Conservation (phyloP, 495 filamentous ascomycete species). For the Aspergillus wentii region DNA sequence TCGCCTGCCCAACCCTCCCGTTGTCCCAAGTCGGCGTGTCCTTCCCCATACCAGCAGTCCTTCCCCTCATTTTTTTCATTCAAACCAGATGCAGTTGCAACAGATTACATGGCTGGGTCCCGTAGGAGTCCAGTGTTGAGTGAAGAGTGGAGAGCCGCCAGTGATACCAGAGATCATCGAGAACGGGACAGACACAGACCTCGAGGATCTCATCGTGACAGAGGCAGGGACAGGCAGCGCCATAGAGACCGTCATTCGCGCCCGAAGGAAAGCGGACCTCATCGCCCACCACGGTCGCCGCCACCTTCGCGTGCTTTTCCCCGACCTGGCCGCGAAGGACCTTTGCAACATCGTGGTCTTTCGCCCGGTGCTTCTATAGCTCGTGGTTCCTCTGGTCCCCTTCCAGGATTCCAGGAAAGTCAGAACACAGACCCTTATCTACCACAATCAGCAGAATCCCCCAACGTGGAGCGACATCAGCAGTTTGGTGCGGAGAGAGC, state of each 20-base stretch:
- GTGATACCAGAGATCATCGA: constrained; percentile 35
- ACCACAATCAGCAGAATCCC: no score
- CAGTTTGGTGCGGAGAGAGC: constrained; percentile 6
- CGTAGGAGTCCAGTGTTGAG: constrained; percentile 53
- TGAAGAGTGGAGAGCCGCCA: constrained; percentile 52
- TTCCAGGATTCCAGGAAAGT: constrained; percentile 8
- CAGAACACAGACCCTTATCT: constrained; percentile 6
- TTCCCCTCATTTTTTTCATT: constrained; percentile 6
- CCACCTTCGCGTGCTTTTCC: constrained; percentile 26
- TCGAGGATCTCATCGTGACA: constrained; percentile 35
- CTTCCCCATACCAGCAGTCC: constrained; percentile 4
- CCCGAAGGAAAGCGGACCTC: constrained; percentile 25
- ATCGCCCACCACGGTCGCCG: constrained; percentile 31
- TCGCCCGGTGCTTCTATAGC: constrained; percentile 21
- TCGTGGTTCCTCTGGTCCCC: constrained; percentile 27
- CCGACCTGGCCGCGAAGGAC: constrained; percentile 25
- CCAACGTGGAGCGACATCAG: no score
- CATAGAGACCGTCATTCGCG: constrained; percentile 28
- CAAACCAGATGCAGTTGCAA: constrained; percentile 39
- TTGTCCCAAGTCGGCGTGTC: constrained; percentile 9
- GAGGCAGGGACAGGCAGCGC: constrained; percentile 29
- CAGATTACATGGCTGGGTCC: constrained; percentile 51
- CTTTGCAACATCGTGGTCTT: constrained; percentile 26
- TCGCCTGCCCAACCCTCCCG: constrained; percentile 9
- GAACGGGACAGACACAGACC: constrained; percentile 33